Base-by-base conservation (phyloP, 257 asterid species). In the Ballota nigra region DNA sequence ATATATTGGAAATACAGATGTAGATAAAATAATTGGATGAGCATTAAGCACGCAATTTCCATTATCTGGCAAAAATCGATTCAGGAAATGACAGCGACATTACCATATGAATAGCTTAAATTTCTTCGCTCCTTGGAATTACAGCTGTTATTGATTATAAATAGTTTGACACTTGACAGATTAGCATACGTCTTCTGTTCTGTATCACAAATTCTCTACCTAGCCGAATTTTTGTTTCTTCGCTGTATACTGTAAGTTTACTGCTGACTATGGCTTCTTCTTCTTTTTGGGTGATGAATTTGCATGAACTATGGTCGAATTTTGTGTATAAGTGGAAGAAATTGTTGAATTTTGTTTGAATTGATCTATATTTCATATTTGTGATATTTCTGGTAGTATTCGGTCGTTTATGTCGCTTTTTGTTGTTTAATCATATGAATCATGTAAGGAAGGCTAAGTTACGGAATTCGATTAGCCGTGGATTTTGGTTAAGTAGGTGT, bases 161-260 rank as follows among this genome's bases (percentile, higher is more conserved):
- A 75, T 70, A 64, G 38, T 7, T 56, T n/a, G n/a, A n/a, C n/a
- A n/a, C n/a, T n/a, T n/a, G n/a, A n/a, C n/a, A n/a, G n/a, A n/a
- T n/a, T 19, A 15, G 3, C 2, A 43, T 20, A 36, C 1, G 36
- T 22, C 8, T 16, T 29, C 36, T 20, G 6, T 9, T 2, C 11
- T 8, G 31, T 24, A 20, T 52, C 28, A 8, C 4, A 20, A 74
- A 18, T 11, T 60, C 66, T 49, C 71, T 8, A 5, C 22, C 63
- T 16, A 29, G 10, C 7, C 33, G 6, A 47, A 24, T 22, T 16
- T 7, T 66, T 23, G 43, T 43, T 31, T 53, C 60, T 43, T 31
- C 49, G 12, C 77, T 26, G n/a, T 58, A 16, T 12, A 24, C 59
- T 12, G 82, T 73, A 47, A 73, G 78, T 72, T 26, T 64, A 23